Evolutionary conservation across 2,329 filamentous ascomycete genomes (phyloP), one percentile per base, ranked within the genome.

Genomic region (Monosporascus sp.): DNA sequence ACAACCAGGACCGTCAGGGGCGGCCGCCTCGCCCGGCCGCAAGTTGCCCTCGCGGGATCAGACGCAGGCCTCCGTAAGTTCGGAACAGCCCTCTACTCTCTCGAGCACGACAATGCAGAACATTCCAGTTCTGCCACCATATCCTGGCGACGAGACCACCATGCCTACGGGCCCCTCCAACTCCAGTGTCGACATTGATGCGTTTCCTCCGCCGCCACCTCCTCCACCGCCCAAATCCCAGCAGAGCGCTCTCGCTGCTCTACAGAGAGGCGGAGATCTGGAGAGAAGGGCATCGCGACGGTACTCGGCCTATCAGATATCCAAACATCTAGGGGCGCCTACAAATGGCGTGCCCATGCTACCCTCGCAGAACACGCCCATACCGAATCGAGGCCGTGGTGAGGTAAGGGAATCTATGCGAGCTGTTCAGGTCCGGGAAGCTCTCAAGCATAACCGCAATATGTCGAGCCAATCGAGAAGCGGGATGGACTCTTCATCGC

Each of bases 281-380:
- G 94, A 99, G 72, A 83, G 94, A 66, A 82, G 94, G 67, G 94
- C 94, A 1, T 99, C 94, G 15, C 82, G 93, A 61, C 81, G 94
- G 65, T 99, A 97, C 68, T 97, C 94, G 2, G 89, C 91, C 50
- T 99, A 97, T 68, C 94, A 99, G 66, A 96, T 99, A 61, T 90
- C 90, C 46, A 97, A 97, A 67, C 91, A 96, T 64, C 77, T 97
- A 2, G 93, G 93, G 11, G 82, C 85, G 17, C 86, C 87, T 39
- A 81, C 88, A 17, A 91, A 86, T 70, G 90, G 89, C 20, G 87
- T 97, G 17, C 90, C 92, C 7, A 88, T 95, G 65, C 82, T 97
- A 20, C 91, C 93, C 25, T 78, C 89, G 27, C 90, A 95, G 66
- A 90, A 86, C 56, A 87, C 87, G 4, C 90, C 89, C 1, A 80